Percentiles rank a stretch among this genome's conserved stretches.
Conservation (phyloP, 257 asterid genomes). For the Mitragyna speciosa region DNA sequence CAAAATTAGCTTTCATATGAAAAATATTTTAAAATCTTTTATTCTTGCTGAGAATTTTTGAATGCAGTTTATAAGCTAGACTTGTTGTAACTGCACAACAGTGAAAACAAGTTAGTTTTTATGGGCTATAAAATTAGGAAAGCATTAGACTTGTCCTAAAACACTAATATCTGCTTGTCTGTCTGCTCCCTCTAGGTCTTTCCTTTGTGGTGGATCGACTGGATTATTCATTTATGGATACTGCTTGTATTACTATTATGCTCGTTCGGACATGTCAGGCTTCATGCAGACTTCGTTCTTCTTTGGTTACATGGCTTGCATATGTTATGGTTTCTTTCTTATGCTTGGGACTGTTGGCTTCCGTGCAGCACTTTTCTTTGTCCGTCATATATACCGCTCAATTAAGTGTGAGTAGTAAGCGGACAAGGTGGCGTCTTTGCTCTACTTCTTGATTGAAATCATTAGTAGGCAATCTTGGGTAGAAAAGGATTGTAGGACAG, state of each 20-base stretch:
- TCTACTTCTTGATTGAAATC: constrained; percentile 9
- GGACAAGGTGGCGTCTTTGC: constrained; percentile 7
- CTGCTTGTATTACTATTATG: constrained; percentile 81
- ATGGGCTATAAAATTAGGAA: neutral
- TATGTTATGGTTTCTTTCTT: constrained; percentile 55
- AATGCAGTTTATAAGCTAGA: neutral
- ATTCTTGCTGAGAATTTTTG: neutral
- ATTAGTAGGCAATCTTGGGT: constrained; percentile 17
- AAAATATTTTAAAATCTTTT: neutral
- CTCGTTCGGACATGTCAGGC: constrained; percentile 89
- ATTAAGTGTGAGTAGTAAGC: constrained; percentile 48
- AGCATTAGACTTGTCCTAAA: neutral
- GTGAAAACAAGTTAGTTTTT: neutral
- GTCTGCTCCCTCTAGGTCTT: constrained; percentile 47
- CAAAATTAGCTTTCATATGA: neutral
- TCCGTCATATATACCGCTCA: constrained; percentile 51
- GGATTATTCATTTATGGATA: constrained; percentile 82
- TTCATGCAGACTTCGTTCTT: constrained; percentile 94
- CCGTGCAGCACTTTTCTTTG: constrained; percentile 47
- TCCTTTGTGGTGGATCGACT: constrained; percentile 90
- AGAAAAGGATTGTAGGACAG: constrained; percentile 22
- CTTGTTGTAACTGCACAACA: neutral
- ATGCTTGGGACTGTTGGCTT: constrained; percentile 55
- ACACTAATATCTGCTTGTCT: constrained; percentile 5
- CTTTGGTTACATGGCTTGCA: constrained; percentile 60